Base-by-base conservation (phyloP, 1,284 basidiomycete species). In the Athelia psychrophila region DNA sequence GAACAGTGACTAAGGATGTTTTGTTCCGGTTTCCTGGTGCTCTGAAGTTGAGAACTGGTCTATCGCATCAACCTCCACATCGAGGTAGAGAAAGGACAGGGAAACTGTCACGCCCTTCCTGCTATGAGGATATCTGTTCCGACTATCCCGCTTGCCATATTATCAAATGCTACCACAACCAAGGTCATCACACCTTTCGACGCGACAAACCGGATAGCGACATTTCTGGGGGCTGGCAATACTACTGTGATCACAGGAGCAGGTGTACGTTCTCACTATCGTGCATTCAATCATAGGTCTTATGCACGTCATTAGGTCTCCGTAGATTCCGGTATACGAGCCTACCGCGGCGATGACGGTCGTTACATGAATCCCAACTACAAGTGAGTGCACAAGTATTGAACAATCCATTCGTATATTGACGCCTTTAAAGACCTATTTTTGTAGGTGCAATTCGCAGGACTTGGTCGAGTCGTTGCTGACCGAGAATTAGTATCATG, bases 341-440 rank as follows among this genome's bases (percentile, higher is more conserved):
- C 93, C 15, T 95, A 95, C 68, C 75, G 92, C 56, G 92, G 91
- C 3, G 78, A 23, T 8, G 87, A 93, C 62, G 92, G 93, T 22
- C 76, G 84, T 56, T 95, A 95, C 70, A 84, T 89, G 79, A 94
- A 95, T 66, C 93, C 92, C 6, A 92, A 94, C 69, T 95, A 93
- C 74, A 88, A 86, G 92, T 93, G 62, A 58, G 83, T 74, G 50
- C 44, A 15, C 0, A 22, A 42, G 51, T 19, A 36, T 30, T 19
- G 23, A 24, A 33, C 38, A 24, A 27, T 38, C 22, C 53, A 51
- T 50, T 44, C 24, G 49, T 51, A 22, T 23, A 15, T 45, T 48
- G 45, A 42, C 50, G 22, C 20, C 38, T 30, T 48, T 27, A 50
- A 19, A 82, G 81, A 57, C 85, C 84, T 22, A 82, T 86, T 56